phyloP scores from a whole-genome alignment of 352 stramenopile species.

The Globisporangium megalacanthum region DNA sequence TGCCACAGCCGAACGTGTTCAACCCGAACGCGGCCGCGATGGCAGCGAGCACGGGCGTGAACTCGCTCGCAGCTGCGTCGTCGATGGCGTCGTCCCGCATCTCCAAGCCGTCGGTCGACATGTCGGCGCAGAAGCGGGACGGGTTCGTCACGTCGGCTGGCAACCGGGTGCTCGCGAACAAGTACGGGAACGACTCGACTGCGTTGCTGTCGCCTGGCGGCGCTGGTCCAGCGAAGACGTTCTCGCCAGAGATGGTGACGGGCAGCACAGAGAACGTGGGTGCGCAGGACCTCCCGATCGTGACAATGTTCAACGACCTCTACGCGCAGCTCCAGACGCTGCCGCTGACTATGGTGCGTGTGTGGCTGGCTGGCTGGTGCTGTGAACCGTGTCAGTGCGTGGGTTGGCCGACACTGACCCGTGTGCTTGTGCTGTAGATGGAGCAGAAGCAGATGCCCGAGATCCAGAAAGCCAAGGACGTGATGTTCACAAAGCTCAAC shows the following conservation, averaged over 20 bases:
- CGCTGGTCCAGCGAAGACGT: conserved; percentile 25
- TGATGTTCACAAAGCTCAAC: conserved; percentile 88
- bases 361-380: not conserved
- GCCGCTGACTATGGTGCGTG: conserved; percentile 77
- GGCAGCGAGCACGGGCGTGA: conserved; percentile 64
- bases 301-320: conserved; percentile 77
- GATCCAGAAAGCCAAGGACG: conserved; percentile 80
- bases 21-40: conserved; percentile 29
- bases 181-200: conserved; percentile 78
- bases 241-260: conserved; percentile 36
- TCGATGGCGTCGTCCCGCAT: conserved; percentile 70
- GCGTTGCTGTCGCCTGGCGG: conserved; percentile 52
- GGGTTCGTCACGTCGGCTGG: conserved; percentile 80
- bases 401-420: not conserved
- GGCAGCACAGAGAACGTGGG: conserved; percentile 73
- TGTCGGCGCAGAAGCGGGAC: conserved; percentile 76
- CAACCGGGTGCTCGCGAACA: conserved; percentile 83
- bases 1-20: conserved; percentile 27
- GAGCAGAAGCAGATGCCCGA: conserved; percentile 85
- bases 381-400: conserved; percentile 2
- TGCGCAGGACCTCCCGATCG: conserved; percentile 71
- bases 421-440: conserved; percentile 37
- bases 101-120: conserved; percentile 75
- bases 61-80: conserved; percentile 47
- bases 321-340: conserved; percentile 64